Evolutionary conservation across 768 basidiomycete species (phyloP).

Genomic region (Cantharellus anzutake): DNA sequence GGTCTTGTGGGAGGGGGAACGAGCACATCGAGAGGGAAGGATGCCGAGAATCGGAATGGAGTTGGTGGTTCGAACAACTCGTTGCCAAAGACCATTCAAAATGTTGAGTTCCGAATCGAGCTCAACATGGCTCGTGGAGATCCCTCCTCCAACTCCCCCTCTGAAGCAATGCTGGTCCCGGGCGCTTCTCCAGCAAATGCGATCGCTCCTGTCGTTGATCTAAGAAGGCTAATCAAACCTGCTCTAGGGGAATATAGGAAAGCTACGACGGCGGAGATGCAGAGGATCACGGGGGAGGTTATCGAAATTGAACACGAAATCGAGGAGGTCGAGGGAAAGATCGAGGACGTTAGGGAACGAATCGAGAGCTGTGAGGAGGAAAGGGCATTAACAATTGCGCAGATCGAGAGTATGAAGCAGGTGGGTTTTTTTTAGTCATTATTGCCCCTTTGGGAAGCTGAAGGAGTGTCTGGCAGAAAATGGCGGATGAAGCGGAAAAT

Average conservation of each 20-base stretch:
- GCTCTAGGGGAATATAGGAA: not conserved
- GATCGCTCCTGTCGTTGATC: not conserved
- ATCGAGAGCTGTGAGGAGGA: not conserved
- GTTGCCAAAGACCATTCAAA: constrained; percentile 46
- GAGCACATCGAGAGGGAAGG: too few relatives aligned
- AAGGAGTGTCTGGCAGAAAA: not conserved
- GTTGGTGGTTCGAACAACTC: constrained; percentile 16
- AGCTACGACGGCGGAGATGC: not conserved
- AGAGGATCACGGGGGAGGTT: not conserved
- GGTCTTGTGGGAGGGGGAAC: constrained; percentile 24
- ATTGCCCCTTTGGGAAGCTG: too few relatives aligned
- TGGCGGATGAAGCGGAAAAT: not conserved
- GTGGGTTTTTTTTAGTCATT: not conserved
- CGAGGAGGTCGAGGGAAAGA: not conserved
- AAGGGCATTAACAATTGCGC: not conserved
- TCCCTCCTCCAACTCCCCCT: constrained; percentile 32
- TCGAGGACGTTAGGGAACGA: not conserved
- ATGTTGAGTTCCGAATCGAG: constrained; percentile 61
- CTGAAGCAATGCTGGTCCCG: not conserved
- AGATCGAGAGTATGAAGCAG: not conserved
- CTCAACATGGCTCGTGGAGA: constrained; percentile 61
- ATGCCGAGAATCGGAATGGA: too few relatives aligned
- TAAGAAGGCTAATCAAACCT: not conserved
- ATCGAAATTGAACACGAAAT: not conserved
- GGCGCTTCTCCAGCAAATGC: too few relatives aligned